Percentiles rank a stretch among this genome's conserved stretches.
These are phyloP conservation scores for Yamadazyma tumulicola DNA, from an alignment of 805 yeast species.

Conservation along the genomic window DNA sequence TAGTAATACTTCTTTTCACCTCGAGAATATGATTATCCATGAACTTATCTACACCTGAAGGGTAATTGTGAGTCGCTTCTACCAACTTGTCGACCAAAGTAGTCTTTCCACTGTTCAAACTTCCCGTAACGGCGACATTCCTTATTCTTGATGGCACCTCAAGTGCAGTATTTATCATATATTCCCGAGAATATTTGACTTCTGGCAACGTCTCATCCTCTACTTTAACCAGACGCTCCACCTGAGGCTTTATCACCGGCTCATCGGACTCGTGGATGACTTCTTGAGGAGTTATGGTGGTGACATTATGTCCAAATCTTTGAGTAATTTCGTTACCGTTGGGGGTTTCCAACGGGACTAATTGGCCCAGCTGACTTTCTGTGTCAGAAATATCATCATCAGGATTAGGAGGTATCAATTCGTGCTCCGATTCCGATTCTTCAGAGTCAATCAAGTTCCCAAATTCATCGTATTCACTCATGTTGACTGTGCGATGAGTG, in stretches of 20 bases:
- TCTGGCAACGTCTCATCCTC: constrained; percentile 24
- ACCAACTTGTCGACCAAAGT: constrained; percentile 68
- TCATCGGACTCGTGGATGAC: constrained; percentile 13
- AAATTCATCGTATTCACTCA: constrained; percentile 78
- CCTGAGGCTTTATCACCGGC: constrained; percentile 19
- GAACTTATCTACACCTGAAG: constrained; percentile 42
- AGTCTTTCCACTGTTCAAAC: constrained; percentile 83
- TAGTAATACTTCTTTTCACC: constrained; percentile 62
- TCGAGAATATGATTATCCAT: constrained; percentile 74
- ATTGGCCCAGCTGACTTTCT: too few relatives aligned
- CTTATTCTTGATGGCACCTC: constrained; percentile 61
- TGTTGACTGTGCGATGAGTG: background rate
- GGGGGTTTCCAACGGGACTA: too few relatives aligned
- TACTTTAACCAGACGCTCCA: constrained; percentile 24
- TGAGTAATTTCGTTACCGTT: constrained; percentile 1
- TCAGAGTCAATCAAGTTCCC: constrained; percentile 50
- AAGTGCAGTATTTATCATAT: constrained; percentile 46
- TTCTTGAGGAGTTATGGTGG: constrained; percentile 47
- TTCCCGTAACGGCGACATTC: constrained; percentile 78
- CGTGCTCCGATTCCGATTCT: constrained; percentile 40
- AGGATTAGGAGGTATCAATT: constrained; percentile 6
- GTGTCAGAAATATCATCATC: constrained; percentile 5
- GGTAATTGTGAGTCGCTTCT: constrained; percentile 52
- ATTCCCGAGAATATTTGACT: constrained; percentile 59
- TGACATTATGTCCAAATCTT: constrained; percentile 47